Base-by-base conservation (phyloP, 75 land plant species). In the Cryptomeria japonica region DNA sequence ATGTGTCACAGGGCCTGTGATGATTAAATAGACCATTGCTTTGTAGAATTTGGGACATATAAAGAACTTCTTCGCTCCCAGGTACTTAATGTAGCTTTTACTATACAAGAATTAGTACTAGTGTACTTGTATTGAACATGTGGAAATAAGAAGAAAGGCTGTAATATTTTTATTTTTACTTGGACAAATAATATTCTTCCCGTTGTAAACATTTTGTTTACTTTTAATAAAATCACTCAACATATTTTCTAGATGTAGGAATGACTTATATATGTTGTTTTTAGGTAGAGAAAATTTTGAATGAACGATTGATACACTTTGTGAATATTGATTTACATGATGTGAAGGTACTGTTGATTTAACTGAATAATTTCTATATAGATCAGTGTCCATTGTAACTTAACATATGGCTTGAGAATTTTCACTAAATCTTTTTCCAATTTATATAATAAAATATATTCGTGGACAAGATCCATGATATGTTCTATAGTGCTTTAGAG, bases 21-120 rank as follows among this genome's bases (percentile, higher is more conserved):
- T 97, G 99, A 97, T 99, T 86, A 98, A 98, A 89, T 98, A 97
- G 83, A 97, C 99, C 3, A 95, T 98, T 90, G 99, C 99, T 12
- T 90, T 98, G 82, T 89, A 83, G 99, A 98, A 93, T 97, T 98
- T 76, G 99, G 96, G 58, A 98, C 99, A 58, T 98, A 98, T 86
- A 98, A 98, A 86, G 99, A 98, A 90, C 93, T 97, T 72, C 94
- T 98, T 80, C 97, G 99, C 19, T 98, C 99, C 22, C 97, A 98
- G 95, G 99, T 97, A 84, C 68, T 46, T 46, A 44, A 44, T 84
- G 72, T 19, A 6, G 0, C 32, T n/a, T n/a, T 70, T 70, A 70
- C n/a, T 31, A 6, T 16, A 70, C 31, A 9, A 6, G 2, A 70
- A 70, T 28, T 70, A 70, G 75, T 70, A 70, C n/a, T n/a, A n/a